Evolutionary conservation across 495 filamentous ascomycete species (phyloP).

Genomic region (Schizothecium vesticola): DNA sequence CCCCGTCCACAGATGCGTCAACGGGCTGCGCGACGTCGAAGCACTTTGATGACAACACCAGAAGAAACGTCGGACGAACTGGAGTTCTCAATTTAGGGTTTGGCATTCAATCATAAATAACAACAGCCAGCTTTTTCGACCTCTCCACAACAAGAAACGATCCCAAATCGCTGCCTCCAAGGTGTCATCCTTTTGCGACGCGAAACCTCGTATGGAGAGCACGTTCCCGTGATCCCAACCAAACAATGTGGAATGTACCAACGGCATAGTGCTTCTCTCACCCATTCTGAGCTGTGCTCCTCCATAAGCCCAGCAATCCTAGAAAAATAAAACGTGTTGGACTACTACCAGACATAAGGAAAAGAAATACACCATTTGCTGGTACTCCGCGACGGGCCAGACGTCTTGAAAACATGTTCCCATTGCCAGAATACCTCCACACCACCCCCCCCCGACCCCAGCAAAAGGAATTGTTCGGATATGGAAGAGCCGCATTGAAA

Average conservation of each 20-base stretch:
- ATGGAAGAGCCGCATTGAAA: background rate
- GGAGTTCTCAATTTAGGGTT: background rate
- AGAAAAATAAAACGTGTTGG: background rate
- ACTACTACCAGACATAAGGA: background rate
- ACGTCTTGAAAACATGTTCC: constrained; percentile 6
- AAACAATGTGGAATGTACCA: background rate
- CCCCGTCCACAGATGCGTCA: background rate
- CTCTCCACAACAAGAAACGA: background rate
- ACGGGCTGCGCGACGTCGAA: background rate
- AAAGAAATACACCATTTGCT: background rate
- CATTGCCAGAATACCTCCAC: background rate
- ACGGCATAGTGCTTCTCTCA: background rate
- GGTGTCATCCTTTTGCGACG: background rate
- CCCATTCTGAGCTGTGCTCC: background rate
- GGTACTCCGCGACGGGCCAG: constrained; percentile 4
- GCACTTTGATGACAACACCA: background rate
- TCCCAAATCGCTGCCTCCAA: background rate
- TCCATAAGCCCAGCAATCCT: background rate
- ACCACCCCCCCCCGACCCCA: background rate
- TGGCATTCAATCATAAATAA: background rate
- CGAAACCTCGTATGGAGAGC: background rate
- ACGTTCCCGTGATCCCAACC: background rate
- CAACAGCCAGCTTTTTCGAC: background rate
- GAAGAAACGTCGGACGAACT: background rate
- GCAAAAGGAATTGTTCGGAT: constrained; percentile 3